Evolutionary conservation across 306 rosid genomes (phyloP).

Genomic region (Urtica urens): DNA sequence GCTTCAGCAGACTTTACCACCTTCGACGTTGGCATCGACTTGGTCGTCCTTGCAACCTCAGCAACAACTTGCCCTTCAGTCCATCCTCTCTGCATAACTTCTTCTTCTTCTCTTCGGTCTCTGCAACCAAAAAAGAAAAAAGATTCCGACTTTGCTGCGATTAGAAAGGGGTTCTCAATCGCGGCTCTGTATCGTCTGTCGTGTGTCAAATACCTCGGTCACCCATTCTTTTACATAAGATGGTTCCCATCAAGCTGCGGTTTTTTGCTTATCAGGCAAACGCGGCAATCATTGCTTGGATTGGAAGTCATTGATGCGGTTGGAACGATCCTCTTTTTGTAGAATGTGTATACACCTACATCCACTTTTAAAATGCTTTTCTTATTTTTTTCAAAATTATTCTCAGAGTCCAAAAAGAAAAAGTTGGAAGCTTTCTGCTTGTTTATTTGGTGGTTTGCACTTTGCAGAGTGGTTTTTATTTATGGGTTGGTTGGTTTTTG

Average conservation of each 20-base stretch:
- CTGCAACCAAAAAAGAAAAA: too few relatives aligned
- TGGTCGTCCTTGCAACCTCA: constrained; percentile 97
- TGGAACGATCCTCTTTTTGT: constrained; percentile 32
- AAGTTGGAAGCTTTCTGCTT: constrained; percentile 20
- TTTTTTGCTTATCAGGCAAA: constrained; percentile 45
- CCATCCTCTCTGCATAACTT: constrained; percentile 75
- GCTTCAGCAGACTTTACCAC: constrained; percentile 91
- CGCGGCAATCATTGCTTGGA: constrained; percentile 43
- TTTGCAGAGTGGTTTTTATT: constrained; percentile 22
- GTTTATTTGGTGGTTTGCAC: constrained; percentile 29
- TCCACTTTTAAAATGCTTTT: too few relatives aligned
- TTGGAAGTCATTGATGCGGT: constrained; percentile 42
- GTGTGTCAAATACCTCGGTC: constrained; percentile 38
- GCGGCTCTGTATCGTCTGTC: constrained; percentile 21
- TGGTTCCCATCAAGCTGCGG: constrained; percentile 51
- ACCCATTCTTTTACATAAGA: constrained; percentile 70
- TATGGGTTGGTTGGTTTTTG: constrained; percentile 27
- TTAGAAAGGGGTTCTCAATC: constrained; percentile 14
- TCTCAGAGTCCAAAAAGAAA: constrained; percentile 26
- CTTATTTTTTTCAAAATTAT: constrained; percentile 25
- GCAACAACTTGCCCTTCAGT: constrained; percentile 86
- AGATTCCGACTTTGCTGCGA: too few relatives aligned
- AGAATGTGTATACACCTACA: constrained; percentile 64
- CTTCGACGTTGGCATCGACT: constrained; percentile 83
- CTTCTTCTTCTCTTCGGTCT: constrained; percentile 23